Evolutionary conservation across 371 early-diverging fungal species (phyloP), one percentile per base, ranked within the genome.

Genomic region (Coemansia sp.): DNA sequence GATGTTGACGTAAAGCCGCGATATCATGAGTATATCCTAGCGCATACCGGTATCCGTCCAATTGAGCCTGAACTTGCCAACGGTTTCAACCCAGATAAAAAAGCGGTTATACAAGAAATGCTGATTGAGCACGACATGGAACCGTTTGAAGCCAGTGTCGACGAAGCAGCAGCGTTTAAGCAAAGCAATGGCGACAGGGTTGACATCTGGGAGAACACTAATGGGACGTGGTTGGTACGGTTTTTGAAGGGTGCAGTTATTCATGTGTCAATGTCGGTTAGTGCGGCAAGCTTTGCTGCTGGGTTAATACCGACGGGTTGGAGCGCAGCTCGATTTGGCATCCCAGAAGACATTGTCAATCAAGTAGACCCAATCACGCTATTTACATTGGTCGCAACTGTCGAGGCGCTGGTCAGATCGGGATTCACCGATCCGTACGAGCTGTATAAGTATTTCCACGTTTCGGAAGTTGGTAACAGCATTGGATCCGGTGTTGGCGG

Each of bases 381-480:
- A 51, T 96, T 88, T 83, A 87, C 88, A 72, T 82, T 96, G 57
- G 90, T 96, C 37, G 89, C 95, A 26, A 94, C 95, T 54, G 97
- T 93, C 21, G 97, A 96, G 82, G 94, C 97, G 21, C 83, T 96
- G 67, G 83, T 42, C 16, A 13, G 45, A 16, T 42, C 45, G 45
- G 45, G 45, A 13, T 16, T 42, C 45, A 42, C 45, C 40, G 97
- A 96, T 76, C 97, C 97, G 39, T 96, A 96, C 81, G 95, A 96
- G 82, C 92, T 95, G 84, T 96, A 92, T 87, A 86, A 95, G 81
- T 95, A 95, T 75, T 92, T 96, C 65, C 97, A 96, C 80, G 93
- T 96, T 39, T 89, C 93, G 60, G 95, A 96, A 76, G 87, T 96
- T 61, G 97, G 97, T 70, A 96, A 91, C 86, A 84, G 88, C n/a